Evolutionary conservation across 441 rosid genomes (phyloP), one percentile per base, ranked within the genome.

Genomic region (Gossypium gossypioides): DNA sequence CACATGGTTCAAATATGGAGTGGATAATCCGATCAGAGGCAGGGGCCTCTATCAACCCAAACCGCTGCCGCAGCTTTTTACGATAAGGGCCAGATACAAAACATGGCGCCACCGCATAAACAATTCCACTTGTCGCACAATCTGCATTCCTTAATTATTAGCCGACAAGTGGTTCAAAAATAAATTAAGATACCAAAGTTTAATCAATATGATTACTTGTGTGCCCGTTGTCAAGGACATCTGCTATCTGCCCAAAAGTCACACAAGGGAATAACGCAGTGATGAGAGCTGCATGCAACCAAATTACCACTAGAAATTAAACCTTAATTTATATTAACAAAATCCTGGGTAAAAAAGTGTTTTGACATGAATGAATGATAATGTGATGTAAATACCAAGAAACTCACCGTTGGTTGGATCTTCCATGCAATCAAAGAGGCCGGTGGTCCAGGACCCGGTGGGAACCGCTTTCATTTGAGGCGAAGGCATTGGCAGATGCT

Each of bases 11-110:
- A 8, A 73, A 68, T 16, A 79, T 40, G 74, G 54, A 63, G 69
- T 75, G 79, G 21, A 61, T 34, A 40, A 76, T 15, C 75, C 65
- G 42, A 40, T 79, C 82, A 2, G 79, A 59, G 40, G 72, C 73
- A 1, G 68, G 74, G 0, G 70, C 77, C 58, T 75, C 71, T 0
- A 72, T 32, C 44, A 75, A 60, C 24, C 71, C 40, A 25, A 71
- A 75, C 4, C 7, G 16, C 63, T 40, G 22, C 21, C 15, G 27
- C 34, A 75, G 79, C 44, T 72, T 79, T 57, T 72, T 67, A 42
- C 68, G 6, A 22, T 48, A 34, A 18, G 71, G 70, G 51, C 69
- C 37, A 5, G 82, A 75, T 21, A 79, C 29, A 8, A 79, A 24
- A 68, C 79, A 75, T 0, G 56, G 55, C 4, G 71, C 71, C 3